These are phyloP conservation scores for Neurospora cerealis DNA, from an alignment of 495 filamentous ascomycete species.

Conservation along the genomic window DNA sequence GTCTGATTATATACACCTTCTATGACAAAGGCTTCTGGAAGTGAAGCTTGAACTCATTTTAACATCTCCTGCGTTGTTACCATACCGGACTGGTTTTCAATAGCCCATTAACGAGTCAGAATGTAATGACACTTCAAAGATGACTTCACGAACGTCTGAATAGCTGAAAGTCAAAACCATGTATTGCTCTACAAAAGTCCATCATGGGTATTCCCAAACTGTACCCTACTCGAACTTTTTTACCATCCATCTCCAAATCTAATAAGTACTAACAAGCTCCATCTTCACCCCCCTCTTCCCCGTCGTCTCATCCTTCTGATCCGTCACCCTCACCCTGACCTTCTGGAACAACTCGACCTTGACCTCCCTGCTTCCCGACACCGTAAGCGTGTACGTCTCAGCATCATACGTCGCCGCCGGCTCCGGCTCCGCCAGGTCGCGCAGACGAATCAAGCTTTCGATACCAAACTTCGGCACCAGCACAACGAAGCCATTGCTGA, in stretches of 20 bases:
- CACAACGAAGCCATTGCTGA: conserved; percentile 92
- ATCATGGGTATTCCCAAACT: background rate
- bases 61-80: too few species aligned
- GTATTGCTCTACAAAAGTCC: background rate
- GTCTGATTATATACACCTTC: background rate
- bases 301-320: conserved; percentile 84
- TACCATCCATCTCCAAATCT: background rate
- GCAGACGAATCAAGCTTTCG: conserved; percentile 76
- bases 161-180: background rate
- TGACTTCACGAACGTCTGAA: too few species aligned
- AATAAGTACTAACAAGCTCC: conserved; percentile 42
- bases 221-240: background rate
- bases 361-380: conserved; percentile 43
- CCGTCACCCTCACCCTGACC: conserved; percentile 76
- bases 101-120: too few species aligned
- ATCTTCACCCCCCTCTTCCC: conserved; percentile 85
- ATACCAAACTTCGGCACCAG: conserved; percentile 94
- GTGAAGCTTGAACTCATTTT: background rate
- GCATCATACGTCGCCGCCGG: conserved; percentile 71
- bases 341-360: conserved; percentile 79
- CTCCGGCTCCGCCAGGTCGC: conserved; percentile 69
- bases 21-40: background rate
- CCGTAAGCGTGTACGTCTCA: conserved; percentile 66
- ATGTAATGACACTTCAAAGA: too few species aligned
- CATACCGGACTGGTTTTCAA: too few species aligned